phyloP scores from a whole-genome alignment of 73 alveolate genomes.

The Symbiodinium natans region DNA sequence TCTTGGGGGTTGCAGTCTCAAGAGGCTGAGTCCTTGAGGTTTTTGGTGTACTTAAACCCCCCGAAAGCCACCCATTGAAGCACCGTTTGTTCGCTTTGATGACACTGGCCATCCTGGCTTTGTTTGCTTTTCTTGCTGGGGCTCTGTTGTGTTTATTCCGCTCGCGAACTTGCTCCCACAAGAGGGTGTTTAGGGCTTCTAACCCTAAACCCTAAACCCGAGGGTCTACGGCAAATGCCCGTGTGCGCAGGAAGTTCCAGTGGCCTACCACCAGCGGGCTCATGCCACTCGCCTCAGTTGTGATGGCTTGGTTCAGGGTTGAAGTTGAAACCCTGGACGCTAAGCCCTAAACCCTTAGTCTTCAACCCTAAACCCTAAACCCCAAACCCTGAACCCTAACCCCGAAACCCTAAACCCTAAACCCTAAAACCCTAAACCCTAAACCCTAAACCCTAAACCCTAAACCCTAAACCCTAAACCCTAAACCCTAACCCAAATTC shows the following conservation, averaged over 20 bases:
- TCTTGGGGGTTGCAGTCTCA: no score
- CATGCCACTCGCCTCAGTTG: neutral
- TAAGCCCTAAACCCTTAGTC: neutral
- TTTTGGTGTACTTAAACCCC: no score
- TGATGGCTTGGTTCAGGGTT: no score
- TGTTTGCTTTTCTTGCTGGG: no score
- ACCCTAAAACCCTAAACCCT: neutral
- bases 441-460: no score
- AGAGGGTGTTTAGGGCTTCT: neutral
- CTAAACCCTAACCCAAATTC: no score
- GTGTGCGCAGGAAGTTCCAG: neutral
- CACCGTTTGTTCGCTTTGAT: no score
- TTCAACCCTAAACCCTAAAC: neutral
- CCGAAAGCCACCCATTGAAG: no score
- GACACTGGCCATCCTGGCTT: no score
- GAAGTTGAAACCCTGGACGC: neutral
- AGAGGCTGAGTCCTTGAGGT: no score
- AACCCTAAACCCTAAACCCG: no score
- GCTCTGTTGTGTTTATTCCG: neutral
- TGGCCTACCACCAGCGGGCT: slow-evolving; percentile 6
- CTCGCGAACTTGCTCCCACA: neutral
- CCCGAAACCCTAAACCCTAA: neutral
- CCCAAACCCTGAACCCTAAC: neutral
- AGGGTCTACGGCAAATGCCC: neutral
- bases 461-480: no score